These are phyloP conservation scores for Omphalea diandra DNA, from an alignment of 441 rosid genomes.

Conservation along the genomic window DNA sequence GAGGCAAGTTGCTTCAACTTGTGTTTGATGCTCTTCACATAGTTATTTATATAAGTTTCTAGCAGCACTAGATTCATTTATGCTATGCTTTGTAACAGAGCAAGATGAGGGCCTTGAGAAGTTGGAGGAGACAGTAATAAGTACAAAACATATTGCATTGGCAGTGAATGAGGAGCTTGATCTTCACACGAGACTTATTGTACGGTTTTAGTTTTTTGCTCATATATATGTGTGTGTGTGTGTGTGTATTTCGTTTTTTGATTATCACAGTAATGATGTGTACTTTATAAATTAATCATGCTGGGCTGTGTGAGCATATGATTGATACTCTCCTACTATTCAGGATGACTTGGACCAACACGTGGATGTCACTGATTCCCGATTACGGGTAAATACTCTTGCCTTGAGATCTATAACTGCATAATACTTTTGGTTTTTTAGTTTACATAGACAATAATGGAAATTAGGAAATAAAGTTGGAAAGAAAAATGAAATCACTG, in stretches of 20 bases:
- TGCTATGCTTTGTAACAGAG: conserved; percentile 45
- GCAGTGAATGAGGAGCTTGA: conserved; percentile 92
- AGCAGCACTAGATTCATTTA: conserved; percentile 7
- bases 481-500: neutral
- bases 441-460: neutral
- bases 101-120: conserved; percentile 98
- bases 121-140: conserved; percentile 78
- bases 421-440: neutral
- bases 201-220: conserved; percentile 35
- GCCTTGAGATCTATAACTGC: neutral
- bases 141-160: conserved; percentile 93
- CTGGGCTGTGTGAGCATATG: neutral
- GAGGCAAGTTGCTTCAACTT: conserved; percentile 44
- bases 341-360: conserved; percentile 95
- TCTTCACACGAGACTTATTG: conserved; percentile 88
- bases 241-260: neutral
- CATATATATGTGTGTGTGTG: neutral
- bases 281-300: neutral
- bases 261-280: neutral
- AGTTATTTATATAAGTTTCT: conserved; percentile 9
- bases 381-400: conserved; percentile 62
- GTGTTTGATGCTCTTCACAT: neutral
- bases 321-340: conserved; percentile 25
- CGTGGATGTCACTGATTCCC: conserved; percentile 89
- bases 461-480: neutral